Percentiles rank a stretch among this genome's conserved stretches.
Conservation (phyloP, 768 basidiomycete genomes). For the Butyriboletus loyo region DNA sequence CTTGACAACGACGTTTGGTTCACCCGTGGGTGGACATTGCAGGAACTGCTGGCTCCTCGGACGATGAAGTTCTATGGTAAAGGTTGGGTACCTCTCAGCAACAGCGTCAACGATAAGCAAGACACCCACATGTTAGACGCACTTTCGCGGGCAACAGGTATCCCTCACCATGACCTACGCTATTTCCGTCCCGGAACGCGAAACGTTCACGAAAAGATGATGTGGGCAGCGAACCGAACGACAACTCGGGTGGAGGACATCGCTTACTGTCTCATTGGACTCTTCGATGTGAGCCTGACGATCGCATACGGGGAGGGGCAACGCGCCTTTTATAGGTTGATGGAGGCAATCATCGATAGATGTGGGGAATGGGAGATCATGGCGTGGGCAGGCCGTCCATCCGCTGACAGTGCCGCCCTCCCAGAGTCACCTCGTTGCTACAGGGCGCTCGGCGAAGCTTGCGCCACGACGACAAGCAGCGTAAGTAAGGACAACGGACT, state of each 20-base stretch:
- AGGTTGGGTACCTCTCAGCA: conserved; percentile 25
- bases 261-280: conserved; percentile 32
- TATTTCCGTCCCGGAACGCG: conserved; percentile 24
- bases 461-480: neutral
- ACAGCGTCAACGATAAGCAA: conserved; percentile 27
- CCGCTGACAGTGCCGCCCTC: conserved; percentile 27
- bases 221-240: conserved; percentile 34
- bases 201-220: conserved; percentile 29
- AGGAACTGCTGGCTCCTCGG: conserved; percentile 28
- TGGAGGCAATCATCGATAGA: conserved; percentile 28
- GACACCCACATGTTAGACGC: conserved; percentile 19
- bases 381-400: conserved; percentile 28
- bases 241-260: conserved; percentile 34
- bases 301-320: conserved; percentile 35
- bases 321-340: conserved; percentile 30
- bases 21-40: conserved; percentile 33
- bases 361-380: conserved; percentile 34
- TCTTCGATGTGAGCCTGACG: conserved; percentile 33
- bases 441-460: conserved; percentile 14
- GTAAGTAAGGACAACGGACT: neutral
- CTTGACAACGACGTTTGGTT: conserved; percentile 28
- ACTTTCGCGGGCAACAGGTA: conserved; percentile 27
- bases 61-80: conserved; percentile 32
- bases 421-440: conserved; percentile 33
- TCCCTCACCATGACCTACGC: conserved; percentile 23